Conservation (phyloP, 306 rosid species). For the Sechiopsis laciniata region DNA sequence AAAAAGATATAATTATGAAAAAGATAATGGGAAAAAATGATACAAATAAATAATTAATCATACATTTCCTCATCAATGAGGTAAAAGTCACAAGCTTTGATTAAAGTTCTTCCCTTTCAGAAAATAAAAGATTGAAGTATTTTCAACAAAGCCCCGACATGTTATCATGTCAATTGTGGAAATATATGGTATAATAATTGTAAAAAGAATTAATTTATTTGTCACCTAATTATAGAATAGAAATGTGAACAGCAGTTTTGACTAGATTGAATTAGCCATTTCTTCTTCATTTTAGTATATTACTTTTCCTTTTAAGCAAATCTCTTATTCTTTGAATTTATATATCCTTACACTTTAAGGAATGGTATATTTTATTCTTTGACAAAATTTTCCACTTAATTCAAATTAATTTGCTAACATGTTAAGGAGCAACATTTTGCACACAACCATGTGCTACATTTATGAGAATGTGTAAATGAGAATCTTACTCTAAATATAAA, state of each 20-base stretch:
- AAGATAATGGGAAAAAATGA: not conserved
- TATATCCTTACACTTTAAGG: not conserved
- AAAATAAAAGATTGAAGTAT: not conserved
- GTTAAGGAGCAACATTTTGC: not conserved
- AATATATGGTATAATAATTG: not conserved
- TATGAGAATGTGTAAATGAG: not conserved
- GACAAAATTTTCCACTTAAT: not conserved
- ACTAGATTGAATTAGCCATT: not conserved
- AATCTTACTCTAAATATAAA: not conserved
- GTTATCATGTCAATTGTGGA: not conserved
- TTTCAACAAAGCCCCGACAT: not conserved
- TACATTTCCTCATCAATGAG: not conserved
- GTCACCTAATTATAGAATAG: not conserved
- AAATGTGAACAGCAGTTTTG: not conserved
- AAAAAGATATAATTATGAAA: not conserved
- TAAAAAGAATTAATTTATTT: not conserved
- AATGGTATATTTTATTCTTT: not conserved
- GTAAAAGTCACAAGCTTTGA: not conserved
- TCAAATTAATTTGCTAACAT: not conserved
- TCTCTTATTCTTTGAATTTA: not conserved
- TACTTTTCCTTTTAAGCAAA: not conserved
- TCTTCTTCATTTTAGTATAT: not conserved
- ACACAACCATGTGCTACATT: constrained; percentile 10
- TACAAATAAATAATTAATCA: not conserved
- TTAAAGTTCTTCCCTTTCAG: not conserved